Evolutionary conservation across 768 basidiomycete genomes (phyloP), one percentile per base, ranked within the genome.

Genomic region (Lepiota brunneoincarnata): DNA sequence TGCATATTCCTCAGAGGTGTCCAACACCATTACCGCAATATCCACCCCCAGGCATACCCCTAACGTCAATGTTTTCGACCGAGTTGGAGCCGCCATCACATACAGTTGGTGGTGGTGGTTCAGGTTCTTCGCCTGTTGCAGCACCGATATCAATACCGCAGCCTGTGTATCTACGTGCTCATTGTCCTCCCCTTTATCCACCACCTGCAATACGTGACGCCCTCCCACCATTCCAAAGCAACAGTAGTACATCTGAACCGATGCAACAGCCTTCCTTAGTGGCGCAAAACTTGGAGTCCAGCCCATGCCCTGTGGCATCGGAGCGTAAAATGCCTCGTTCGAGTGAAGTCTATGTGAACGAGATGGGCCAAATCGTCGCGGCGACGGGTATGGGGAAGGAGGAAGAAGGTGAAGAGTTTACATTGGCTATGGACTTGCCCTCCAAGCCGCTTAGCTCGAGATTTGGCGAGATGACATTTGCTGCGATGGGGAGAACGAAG

Each of bases 381-480:
- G 56, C 53, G 14, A 55, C 37, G 34, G 46, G 36, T 54, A 57
- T 9, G 53, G n/a, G n/a, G n/a, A 57, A 45, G 46, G 64, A 58
- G 42, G 63, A 52, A 40, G 50, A 59, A 15, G 65, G 64, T n/a
- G 70, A 72, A 24, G 76, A 77, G 59, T 75, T 77, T 49, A 76
- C 74, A 12, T 63, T 77, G n/a, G 65, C 72, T 2, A 77, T 77
- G 76, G 75, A 76, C 57, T 51, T 75, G 1, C 70, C 73, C 1
- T 50, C 64, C 11, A 64, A 62, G 38, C 21, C 36, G 18, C 5
- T 47, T 6, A 38, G 36, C 2, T 42, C 52, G 17, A 54, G 39
- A 26, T 48, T 35, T 20, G 24, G 28, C 17, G 53, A 31, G 26
- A 23, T 42, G 38, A 42, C 28, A 9, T 54, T 54, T 20, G 46